phyloP scores from a whole-genome alignment of 371 early-diverging fungal genomes.

The Circinella minor region DNA sequence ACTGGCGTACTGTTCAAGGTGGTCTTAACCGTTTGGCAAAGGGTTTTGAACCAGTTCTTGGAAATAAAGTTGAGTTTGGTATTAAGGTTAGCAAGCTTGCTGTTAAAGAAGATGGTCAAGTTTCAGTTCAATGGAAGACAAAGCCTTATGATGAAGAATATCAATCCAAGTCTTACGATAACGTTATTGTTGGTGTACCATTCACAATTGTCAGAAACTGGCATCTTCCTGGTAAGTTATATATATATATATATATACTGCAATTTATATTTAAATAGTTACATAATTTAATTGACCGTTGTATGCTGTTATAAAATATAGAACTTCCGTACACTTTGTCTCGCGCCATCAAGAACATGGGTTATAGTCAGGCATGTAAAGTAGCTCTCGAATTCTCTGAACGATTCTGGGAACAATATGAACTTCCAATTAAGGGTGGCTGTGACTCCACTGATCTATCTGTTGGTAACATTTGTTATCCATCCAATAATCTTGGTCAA shows the following conservation, averaged over 20 bases:
- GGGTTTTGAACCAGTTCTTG: slow-evolving; percentile 35
- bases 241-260: not conserved
- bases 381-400: slow-evolving; percentile 36
- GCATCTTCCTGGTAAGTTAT: slow-evolving; percentile 35
- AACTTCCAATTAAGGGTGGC: slow-evolving; percentile 37
- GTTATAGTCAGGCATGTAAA: slow-evolving; percentile 33
- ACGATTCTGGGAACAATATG: slow-evolving; percentile 41
- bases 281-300: too few relatives aligned
- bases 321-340: slow-evolving; percentile 31
- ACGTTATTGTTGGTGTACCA: slow-evolving; percentile 38
- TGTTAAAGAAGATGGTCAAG: slow-evolving; percentile 26
- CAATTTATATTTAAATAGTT: too few relatives aligned
- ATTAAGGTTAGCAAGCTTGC: slow-evolving; percentile 26
- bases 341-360: slow-evolving; percentile 29
- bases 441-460: slow-evolving; percentile 34
- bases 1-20: slow-evolving; percentile 38
- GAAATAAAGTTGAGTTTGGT: slow-evolving; percentile 31
- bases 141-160: slow-evolving; percentile 26
- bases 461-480: slow-evolving; percentile 31
- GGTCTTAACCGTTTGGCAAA: slow-evolving; percentile 36
- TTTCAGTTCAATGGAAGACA: slow-evolving; percentile 37
- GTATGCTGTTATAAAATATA: not conserved
- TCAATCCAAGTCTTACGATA: slow-evolving; percentile 29
- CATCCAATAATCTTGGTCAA: slow-evolving; percentile 31
- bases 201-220: slow-evolving; percentile 37